Base-by-base conservation (phyloP, 2,329 filamentous ascomycete species). In the Macrophomina phaseolina region DNA sequence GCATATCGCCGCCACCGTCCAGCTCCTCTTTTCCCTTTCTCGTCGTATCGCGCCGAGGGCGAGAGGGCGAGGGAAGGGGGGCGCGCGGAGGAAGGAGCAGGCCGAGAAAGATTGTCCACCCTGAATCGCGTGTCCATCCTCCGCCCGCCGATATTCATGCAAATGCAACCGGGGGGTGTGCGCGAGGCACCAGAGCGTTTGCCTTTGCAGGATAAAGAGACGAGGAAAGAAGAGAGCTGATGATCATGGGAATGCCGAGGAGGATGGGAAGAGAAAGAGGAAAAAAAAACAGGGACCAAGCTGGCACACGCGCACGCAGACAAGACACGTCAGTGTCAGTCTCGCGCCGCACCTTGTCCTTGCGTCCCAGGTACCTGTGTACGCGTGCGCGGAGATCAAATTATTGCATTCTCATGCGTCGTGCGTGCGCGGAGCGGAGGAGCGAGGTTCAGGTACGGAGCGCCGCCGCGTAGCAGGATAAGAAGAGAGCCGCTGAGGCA, bases 141-240 rank as follows among this genome's bases (percentile, higher is more conserved):
- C 23, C 23, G 23, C 23, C 23, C 23, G 23, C 23, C 23, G 23
- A 23, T 23, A 23, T 23, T 23, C 23, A 23, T 23, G 23, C 36
- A 38, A 23, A 62, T 62, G 58, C 49, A 42, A 62, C 58, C n/a
- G 16, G 36, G 58, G 49, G 34, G 49, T 45, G 58, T 62, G 58
- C 58, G 58, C 45, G 42, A 16, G 49, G 58, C 45, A 23, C 58
- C 30, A 30, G 11, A 30, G 58, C 58, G 40, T 60, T 60, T 62
- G 30, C 42, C 58, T 16, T 36, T 62, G 18, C 12, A 38, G 58
- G 58, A 38, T 45, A 49, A 49, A 38, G 42, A 62, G 58, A 23
- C 42, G 45, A 49, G n/a, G 7, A 30, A 40, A 23, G 23, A 23
- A 23, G 23, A 23, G 23, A 2, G 23, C 23, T 23, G 23, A 23